Evolutionary conservation across 768 basidiomycete genomes (phyloP), one percentile per base, ranked within the genome.

Genomic region (Strobilomyces dryophilus): DNA sequence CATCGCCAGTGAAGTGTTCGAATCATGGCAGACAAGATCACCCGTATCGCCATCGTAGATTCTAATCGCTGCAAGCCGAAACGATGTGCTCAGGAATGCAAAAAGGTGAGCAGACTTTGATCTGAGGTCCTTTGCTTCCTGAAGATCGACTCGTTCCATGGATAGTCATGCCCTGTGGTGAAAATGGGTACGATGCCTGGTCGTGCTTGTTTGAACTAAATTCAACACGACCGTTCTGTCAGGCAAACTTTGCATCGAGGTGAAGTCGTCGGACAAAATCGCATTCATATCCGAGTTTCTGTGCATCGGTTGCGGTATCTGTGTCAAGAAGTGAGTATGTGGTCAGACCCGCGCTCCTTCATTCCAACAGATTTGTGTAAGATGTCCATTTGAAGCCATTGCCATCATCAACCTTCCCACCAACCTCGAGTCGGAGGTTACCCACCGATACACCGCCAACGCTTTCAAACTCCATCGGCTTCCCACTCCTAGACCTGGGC

Each of bases 251-350:
- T 99, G 97, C 77, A 98, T 98, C 61, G 97, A 98, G 74, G 97
- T 99, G 59, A 95, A 93, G 70, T 70, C 95, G 14, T 82, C 85
- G 8, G 95, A 97, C 75, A 98, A 98, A 78, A 97, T 98, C 72
- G 89, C 97, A 2, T 98, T 95, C 80, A 90, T 99, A 74, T 98
- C 97, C 26, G 97, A 99, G 71, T 94, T 95, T 69, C 78, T 99
- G 51, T 99, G 97, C 70, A 99, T 99, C 56, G 97, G 97, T 63
- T 99, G 97, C 72, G 97, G 97, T 89, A 98, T 99, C 66, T 99
- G 97, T 70, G 95, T 98, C 32, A 98, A 98, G 76, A 99, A 98
- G 95, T 97, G 66, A 68, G 87, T 74, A 31, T 20, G 26, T 45
- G 32, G 17, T 41, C 39, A 31, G 35, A 1, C 45, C 49, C 54